Evolutionary conservation across 192 early-diverging fungal species (phyloP).

Genomic region (Linnemannia exigua): DNA sequence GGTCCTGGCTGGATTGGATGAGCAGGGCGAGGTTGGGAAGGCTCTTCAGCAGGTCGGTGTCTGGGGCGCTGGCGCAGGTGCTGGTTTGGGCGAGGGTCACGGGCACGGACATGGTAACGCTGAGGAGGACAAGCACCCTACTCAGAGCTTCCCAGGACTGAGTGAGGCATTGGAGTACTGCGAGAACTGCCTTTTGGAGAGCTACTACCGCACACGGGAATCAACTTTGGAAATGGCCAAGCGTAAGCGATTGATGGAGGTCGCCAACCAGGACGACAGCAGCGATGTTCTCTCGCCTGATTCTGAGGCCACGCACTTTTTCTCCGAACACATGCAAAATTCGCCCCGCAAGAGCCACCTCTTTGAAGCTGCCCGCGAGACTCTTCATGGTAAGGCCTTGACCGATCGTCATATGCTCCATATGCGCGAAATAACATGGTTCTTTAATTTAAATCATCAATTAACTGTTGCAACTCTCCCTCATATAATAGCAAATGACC

Average conservation of each 20-base stretch:
- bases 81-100: slow-evolving; percentile 49
- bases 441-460: background rate
- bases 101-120: slow-evolving; percentile 11
- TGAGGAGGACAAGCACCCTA: slow-evolving; percentile 61
- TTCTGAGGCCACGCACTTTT: slow-evolving; percentile 44
- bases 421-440: background rate
- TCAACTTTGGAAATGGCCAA: slow-evolving; percentile 43
- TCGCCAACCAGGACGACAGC: slow-evolving; percentile 36
- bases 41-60: slow-evolving; percentile 76
- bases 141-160: slow-evolving; percentile 84
- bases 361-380: slow-evolving; percentile 46
- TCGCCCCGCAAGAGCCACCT: slow-evolving; percentile 52
- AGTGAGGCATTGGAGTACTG: slow-evolving; percentile 95
- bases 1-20: slow-evolving; percentile 83
- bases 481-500: slow-evolving; percentile 22
- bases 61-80: slow-evolving; percentile 67
- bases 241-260: slow-evolving; percentile 41
- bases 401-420: too few species aligned
- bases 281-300: slow-evolving; percentile 34
- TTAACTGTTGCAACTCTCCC: background rate
- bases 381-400: slow-evolving; percentile 46
- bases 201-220: slow-evolving; percentile 76
- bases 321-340: slow-evolving; percentile 44
- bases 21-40: slow-evolving; percentile 75
- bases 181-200: slow-evolving; percentile 89